Conservation (phyloP, 257 asterid genomes). For the Cynanchum wilfordii region DNA sequence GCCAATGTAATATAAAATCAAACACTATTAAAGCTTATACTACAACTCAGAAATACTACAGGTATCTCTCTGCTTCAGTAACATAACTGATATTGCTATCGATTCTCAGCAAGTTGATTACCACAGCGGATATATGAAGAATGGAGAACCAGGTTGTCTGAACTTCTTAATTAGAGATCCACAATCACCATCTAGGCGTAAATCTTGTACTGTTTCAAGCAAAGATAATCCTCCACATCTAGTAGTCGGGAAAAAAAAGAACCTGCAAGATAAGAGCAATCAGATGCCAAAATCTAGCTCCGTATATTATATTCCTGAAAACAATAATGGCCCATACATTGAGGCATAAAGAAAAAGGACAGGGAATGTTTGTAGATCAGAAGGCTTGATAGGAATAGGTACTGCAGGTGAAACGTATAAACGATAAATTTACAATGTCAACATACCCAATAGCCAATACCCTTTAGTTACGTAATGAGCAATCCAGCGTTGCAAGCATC, state of each 20-base stretch:
- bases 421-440: neutral
- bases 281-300: neutral
- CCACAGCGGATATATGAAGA: conserved; percentile 93
- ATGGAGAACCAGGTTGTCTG: conserved; percentile 82
- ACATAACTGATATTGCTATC: conserved; percentile 1
- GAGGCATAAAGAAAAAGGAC: neutral
- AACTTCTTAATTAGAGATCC: conserved; percentile 82
- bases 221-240: conserved; percentile 99
- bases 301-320: neutral
- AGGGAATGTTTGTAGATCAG: neutral
- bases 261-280: conserved; percentile 44
- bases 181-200: conserved; percentile 94
- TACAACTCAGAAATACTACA: neutral
- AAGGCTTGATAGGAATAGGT: conserved; percentile 2
- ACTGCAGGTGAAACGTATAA: neutral
- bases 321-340: neutral
- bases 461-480: conserved; percentile 87
- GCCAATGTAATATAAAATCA: neutral
- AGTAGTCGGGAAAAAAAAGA: conserved; percentile 90
- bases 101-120: conserved; percentile 27
- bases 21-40: neutral
- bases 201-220: conserved; percentile 87
- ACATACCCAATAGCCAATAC: conserved; percentile 94
- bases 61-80: neutral
- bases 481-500: conserved; percentile 97